Evolutionary conservation across 1,284 basidiomycete genomes (phyloP).

Genomic region (Irpex sp.): DNA sequence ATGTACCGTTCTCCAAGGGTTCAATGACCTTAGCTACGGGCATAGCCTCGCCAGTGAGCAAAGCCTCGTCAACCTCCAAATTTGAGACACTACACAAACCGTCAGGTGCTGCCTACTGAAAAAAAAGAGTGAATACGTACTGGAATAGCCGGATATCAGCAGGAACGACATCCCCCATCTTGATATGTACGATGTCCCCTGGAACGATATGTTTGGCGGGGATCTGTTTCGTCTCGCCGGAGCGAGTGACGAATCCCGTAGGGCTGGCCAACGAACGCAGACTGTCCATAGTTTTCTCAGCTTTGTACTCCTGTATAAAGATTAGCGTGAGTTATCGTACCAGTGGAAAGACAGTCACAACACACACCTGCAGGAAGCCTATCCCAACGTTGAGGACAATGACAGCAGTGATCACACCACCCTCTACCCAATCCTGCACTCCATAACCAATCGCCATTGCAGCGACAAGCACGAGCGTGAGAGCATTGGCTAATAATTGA

Average conservation of each 20-base stretch:
- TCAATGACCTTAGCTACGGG: constrained; percentile 50
- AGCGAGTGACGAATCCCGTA: constrained; percentile 56
- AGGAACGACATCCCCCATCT: constrained; percentile 58
- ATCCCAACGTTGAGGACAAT: background rate
- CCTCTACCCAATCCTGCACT: constrained; percentile 15
- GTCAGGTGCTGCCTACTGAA: background rate
- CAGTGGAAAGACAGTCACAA: constrained; percentile 21
- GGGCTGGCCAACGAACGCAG: constrained; percentile 57
- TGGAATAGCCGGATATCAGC: constrained; percentile 45
- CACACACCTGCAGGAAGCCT: constrained; percentile 15
- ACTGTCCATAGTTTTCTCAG: constrained; percentile 58
- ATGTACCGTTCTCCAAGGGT: background rate
- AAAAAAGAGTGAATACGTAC: background rate
- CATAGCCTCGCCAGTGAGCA: constrained; percentile 67
- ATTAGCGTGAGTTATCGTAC: constrained; percentile 30
- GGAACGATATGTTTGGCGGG: constrained; percentile 60
- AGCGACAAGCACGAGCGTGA: constrained; percentile 13
- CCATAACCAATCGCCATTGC: constrained; percentile 13
- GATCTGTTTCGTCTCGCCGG: constrained; percentile 45
- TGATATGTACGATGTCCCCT: constrained; percentile 56
- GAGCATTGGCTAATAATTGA: constrained; percentile 6
- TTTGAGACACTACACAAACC: constrained; percentile 24
- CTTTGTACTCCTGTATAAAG: constrained; percentile 46
- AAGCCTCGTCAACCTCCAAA: constrained; percentile 60
- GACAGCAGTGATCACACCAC: constrained; percentile 15